Evolutionary conservation across 257 asterid species (phyloP), one percentile per base, ranked within the genome.

Genomic region (Cordia subcordata): DNA sequence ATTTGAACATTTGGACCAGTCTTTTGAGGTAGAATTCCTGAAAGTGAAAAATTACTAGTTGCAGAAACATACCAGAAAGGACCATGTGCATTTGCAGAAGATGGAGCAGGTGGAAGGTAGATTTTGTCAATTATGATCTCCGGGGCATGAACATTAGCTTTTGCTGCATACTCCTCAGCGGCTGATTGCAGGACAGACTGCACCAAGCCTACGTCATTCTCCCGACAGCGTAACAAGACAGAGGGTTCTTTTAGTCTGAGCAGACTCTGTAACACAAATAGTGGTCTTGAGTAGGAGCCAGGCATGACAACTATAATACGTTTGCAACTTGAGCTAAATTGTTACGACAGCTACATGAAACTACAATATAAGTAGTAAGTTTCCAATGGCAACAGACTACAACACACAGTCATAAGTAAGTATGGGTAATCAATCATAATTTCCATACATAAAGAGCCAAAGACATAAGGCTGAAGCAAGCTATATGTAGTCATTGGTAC

Each of bases 231-330:
- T 71, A 90, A 69, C 19, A 90, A 78, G 63, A 87, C 76, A 27
- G 95, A 78, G 20, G 98, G 91, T 80, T 90, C 98, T 79, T 90
- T 90, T 67, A 87, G 82, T 80, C 94, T 90, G 73, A 87, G 78
- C 74, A 90, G 78, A 77, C 96, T 71, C 98, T 90, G 87, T 45
- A 57, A 78, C 53, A 65, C 38, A 66, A 19, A 58, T 6, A 27
- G 6, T 27, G 6, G 35, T 27, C 35, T 1, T 6, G 35, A 27
- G 35, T 27, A 27, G 35, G 35, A 27, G 35, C 6, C 35, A 27
- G 35, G 35, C 35, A 27, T 3, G 35, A 27, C 35, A 27, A 27
- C 35, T 27, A 27, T 6, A 27, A 27, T 60, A 58, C 21, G 38
- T 19, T 5, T 19, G 0, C 1, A 3, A 3, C 35, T 27, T 27